Conservation (phyloP, 306 rosid genomes). For the Cucurbita pepo region DNA sequence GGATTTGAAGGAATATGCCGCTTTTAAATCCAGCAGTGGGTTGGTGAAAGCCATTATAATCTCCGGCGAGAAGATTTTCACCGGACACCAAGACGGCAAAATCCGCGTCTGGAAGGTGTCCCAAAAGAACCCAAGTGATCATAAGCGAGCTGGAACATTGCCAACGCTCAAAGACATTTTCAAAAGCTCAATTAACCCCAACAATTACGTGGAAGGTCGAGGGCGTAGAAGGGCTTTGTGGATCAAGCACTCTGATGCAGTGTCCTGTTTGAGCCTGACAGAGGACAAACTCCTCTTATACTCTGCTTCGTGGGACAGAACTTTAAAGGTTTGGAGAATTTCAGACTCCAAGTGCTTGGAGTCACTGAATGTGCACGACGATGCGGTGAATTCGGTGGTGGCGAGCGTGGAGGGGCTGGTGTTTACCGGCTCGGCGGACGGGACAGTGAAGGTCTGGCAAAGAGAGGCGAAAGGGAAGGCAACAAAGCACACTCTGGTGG, state of each 20-base stretch:
- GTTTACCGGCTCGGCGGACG: conserved; percentile 82
- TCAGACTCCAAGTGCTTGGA: conserved; percentile 61
- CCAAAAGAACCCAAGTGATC: conserved; percentile 29
- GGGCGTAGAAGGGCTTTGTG: conserved; percentile 48
- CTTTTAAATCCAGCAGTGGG: conserved; percentile 78
- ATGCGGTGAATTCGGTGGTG: conserved; percentile 73
- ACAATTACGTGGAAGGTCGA: conserved; percentile 52
- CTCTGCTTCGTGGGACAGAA: conserved; percentile 83
- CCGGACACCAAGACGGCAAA: conserved; percentile 90
- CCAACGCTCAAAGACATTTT: conserved; percentile 76
- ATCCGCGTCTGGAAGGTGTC: conserved; percentile 75
- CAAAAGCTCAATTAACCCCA: conserved; percentile 73
- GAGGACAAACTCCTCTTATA: conserved; percentile 31
- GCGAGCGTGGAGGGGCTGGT: conserved; percentile 33
- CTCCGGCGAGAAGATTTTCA: conserved; percentile 51
- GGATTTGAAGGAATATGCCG: conserved; percentile 57
- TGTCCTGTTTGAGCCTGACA: conserved; percentile 61
- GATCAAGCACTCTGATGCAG: conserved; percentile 81
- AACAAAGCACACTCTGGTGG: conserved; percentile 30
- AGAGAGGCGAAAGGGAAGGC: conserved; percentile 34
- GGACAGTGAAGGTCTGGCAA: conserved; percentile 69
- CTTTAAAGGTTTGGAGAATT: conserved; percentile 68
- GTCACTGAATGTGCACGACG: conserved; percentile 59
- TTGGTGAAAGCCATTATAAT: conserved; percentile 70
- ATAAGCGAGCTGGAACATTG: conserved; percentile 74